These are phyloP conservation scores for Diaporthe ilicicola DNA, from an alignment of 2,329 filamentous ascomycete species.

Conservation along the genomic window DNA sequence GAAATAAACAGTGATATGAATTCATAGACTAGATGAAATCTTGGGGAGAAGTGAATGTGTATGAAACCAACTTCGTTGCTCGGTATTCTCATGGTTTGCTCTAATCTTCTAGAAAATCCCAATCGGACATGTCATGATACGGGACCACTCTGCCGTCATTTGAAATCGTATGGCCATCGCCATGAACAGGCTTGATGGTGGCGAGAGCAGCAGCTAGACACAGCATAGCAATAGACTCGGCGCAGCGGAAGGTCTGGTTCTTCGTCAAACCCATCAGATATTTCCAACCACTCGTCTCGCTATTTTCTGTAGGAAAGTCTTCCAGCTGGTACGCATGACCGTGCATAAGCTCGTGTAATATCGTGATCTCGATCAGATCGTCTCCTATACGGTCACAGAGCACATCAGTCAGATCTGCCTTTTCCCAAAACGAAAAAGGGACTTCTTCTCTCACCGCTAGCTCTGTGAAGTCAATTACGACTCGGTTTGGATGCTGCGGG, in stretches of 20 bases:
- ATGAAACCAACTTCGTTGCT: too few relatives aligned
- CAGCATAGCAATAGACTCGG: neutral
- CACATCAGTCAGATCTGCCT: accelerated
- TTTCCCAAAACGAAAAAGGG: neutral
- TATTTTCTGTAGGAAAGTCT: neutral
- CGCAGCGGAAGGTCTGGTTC: neutral
- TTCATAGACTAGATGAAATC: too few relatives aligned
- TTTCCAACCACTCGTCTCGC: neutral
- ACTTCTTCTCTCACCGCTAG: neutral
- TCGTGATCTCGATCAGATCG: neutral
- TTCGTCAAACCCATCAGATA: neutral
- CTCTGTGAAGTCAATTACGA: neutral
- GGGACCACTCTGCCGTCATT: too few relatives aligned
- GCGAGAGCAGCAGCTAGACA: neutral
- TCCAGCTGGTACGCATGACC: neutral
- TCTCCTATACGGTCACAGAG: neutral
- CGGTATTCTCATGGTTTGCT: too few relatives aligned
- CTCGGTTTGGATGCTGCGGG: neutral
- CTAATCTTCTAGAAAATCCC: too few relatives aligned
- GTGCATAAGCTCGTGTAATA: neutral
- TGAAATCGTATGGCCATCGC: neutral
- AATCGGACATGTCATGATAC: too few relatives aligned
- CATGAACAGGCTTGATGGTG: neutral
- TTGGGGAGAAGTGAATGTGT: too few relatives aligned
- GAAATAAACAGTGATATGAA: too few relatives aligned